phyloP scores from a whole-genome alignment of 192 early-diverging fungal species.

The Thamnidium elegans region DNA sequence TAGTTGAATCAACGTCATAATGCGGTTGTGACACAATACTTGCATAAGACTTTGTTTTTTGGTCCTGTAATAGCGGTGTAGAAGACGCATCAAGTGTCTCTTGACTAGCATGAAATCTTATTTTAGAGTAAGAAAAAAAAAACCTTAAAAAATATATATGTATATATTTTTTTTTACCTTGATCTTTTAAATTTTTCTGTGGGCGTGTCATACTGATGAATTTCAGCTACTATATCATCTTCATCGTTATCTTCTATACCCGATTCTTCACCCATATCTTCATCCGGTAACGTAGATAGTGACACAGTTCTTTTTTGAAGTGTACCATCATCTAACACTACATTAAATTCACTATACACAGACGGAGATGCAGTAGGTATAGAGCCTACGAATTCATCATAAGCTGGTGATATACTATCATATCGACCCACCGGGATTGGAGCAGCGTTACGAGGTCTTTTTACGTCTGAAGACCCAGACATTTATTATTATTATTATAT shows the following conservation, averaged over 20 bases:
- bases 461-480: no score
- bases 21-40: neutral
- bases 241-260: neutral
- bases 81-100: neutral
- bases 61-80: neutral
- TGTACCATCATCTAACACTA: constrained; percentile 42
- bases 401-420: neutral
- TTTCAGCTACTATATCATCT: neutral
- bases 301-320: constrained; percentile 33
- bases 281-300: constrained; percentile 31
- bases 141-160: neutral
- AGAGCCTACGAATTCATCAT: neutral
- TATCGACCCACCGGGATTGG: constrained; percentile 6
- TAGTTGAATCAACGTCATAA: constrained; percentile 18
- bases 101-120: neutral
- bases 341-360: constrained; percentile 26
- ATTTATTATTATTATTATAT: no score
- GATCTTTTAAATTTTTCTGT: neutral
- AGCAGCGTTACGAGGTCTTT: neutral
- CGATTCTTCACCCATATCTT: neutral
- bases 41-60: constrained; percentile 4
- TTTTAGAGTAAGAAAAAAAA: neutral
- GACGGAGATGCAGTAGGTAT: constrained; percentile 1
- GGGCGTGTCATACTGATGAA: neutral
- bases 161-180: neutral